These are phyloP conservation scores for Mycena rebaudengoi DNA, from an alignment of 768 basidiomycete genomes.

Conservation along the genomic window DNA sequence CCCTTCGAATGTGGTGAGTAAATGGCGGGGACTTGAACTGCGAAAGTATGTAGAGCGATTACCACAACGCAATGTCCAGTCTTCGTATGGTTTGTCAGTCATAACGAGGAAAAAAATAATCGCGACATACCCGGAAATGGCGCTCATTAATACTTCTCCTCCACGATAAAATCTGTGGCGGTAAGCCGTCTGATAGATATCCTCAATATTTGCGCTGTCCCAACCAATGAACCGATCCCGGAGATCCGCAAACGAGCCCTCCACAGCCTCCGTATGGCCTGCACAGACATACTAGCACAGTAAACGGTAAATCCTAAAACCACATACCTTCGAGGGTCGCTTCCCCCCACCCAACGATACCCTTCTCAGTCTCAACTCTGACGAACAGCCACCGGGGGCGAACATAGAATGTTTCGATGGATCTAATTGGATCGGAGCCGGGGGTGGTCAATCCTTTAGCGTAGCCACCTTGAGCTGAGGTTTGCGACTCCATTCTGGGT, in stretches of 20 bases:
- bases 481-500: no score
- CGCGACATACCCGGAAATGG: conserved; percentile 1
- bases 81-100: conserved; percentile 52
- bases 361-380: conserved; percentile 69
- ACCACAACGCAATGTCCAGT: conserved; percentile 72
- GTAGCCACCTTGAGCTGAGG: no score
- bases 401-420: conserved; percentile 65
- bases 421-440: conserved; percentile 11
- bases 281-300: background rate
- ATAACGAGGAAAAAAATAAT: conserved; percentile 39
- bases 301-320: background rate
- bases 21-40: no score
- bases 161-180: conserved; percentile 78
- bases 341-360: conserved; percentile 79
- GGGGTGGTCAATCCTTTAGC: no score
- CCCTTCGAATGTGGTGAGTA: no score
- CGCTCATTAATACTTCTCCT: conserved; percentile 68
- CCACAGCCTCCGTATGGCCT: conserved; percentile 77
- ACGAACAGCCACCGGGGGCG: conserved; percentile 80
- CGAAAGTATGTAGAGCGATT: background rate
- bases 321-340: conserved; percentile 62
- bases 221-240: conserved; percentile 64
- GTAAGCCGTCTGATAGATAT: conserved; percentile 76
- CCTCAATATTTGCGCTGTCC: conserved; percentile 73
- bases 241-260: conserved; percentile 72